Conservation (phyloP, 164 flowering plant species). For the Saururus chinensis region DNA sequence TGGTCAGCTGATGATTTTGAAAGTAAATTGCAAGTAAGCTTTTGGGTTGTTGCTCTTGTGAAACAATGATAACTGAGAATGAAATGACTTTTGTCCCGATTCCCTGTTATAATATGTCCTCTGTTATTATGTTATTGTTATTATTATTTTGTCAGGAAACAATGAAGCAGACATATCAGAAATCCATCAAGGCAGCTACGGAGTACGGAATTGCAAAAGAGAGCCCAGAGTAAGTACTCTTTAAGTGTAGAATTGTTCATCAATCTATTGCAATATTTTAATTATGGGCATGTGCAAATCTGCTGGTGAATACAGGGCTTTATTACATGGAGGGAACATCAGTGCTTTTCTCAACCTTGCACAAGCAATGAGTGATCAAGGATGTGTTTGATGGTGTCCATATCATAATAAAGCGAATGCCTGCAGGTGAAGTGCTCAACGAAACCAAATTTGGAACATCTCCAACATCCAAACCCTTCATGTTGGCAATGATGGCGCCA, state of each 20-base stretch:
- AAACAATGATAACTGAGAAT: neutral
- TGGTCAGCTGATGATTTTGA: conserved; percentile 97
- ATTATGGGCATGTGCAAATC: neutral
- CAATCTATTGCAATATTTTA: neutral
- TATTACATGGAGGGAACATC: conserved; percentile 75
- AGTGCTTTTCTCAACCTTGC: conserved; percentile 73
- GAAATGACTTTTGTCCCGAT: neutral
- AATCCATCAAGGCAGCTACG: conserved; percentile 73
- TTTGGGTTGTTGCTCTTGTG: neutral
- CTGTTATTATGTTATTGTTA: neutral
- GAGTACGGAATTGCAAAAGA: conserved; percentile 90
- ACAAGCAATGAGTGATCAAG: conserved; percentile 88
- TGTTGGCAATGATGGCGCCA: neutral
- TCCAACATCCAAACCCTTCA: neutral
- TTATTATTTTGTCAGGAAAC: conserved; percentile 53
- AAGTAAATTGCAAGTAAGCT: conserved; percentile 71
- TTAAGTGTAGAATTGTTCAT: neutral
- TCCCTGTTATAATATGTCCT: neutral
- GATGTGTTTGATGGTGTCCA: conserved; percentile 49
- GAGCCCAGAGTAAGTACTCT: conserved; percentile 74
- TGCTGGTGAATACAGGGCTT: conserved; percentile 35
- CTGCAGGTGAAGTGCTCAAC: neutral
- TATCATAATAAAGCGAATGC: no score
- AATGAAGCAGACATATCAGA: conserved; percentile 86
- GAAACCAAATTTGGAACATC: neutral